These are phyloP conservation scores for Aspergillus sp. DNA, from an alignment of 2,329 filamentous ascomycete species.

Conservation along the genomic window DNA sequence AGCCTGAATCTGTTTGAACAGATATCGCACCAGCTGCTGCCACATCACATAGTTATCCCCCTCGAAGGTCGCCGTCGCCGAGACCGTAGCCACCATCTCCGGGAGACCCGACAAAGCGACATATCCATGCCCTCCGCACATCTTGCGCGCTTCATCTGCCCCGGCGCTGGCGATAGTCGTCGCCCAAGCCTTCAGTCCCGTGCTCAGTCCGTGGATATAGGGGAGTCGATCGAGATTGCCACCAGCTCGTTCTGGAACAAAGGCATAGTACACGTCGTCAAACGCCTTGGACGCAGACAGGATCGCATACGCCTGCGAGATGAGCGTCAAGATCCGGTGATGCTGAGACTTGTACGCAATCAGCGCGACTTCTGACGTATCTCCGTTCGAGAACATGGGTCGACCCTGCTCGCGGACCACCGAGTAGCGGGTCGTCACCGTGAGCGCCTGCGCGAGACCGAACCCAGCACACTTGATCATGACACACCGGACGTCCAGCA, in stretches of 20 bases:
- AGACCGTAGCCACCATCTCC: conserved; percentile 3
- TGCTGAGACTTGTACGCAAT: conserved; percentile 10
- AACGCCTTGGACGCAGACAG: conserved; percentile 7
- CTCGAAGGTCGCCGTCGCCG: conserved; percentile 7
- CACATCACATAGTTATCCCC: conserved; percentile 8
- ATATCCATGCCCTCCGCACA: conserved; percentile 7
- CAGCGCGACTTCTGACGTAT: neutral
- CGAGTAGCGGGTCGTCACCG: conserved; percentile 8
- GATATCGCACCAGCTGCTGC: conserved; percentile 6
- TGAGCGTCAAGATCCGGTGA: conserved; percentile 6
- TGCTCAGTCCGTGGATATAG: conserved; percentile 7
- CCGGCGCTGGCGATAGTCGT: neutral
- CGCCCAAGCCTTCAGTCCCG: conserved; percentile 5
- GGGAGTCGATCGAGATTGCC: neutral
- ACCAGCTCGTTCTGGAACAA: neutral
- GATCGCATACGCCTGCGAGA: conserved; percentile 8
- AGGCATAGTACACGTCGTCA: neutral
- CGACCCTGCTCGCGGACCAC: conserved; percentile 9
- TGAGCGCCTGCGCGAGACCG: conserved; percentile 5
- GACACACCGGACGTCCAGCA: conserved; percentile 6
- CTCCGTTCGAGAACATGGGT: conserved; percentile 1
- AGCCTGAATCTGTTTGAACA: conserved; percentile 4
- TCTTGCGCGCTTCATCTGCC: conserved; percentile 3
- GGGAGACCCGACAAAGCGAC: conserved; percentile 5
- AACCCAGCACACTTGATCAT: conserved; percentile 7